These are phyloP conservation scores for Punctularia strigosozonata DNA, from an alignment of 768 basidiomycete genomes.

Conservation along the genomic window DNA sequence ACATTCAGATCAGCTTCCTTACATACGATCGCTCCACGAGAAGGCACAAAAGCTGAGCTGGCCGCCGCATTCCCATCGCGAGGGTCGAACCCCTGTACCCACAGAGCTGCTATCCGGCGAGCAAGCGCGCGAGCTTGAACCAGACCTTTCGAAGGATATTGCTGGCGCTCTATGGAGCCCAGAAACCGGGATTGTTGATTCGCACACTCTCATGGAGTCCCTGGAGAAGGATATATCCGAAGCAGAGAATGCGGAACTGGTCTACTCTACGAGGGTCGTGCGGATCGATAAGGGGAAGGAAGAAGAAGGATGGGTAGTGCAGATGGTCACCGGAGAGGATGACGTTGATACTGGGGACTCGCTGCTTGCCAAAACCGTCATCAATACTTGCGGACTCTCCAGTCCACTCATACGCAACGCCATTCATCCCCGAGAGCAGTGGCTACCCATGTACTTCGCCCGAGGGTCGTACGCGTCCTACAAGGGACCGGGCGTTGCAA, in stretches of 20 bases:
- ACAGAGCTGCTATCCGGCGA: slow-evolving; percentile 57
- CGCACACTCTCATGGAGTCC: slow-evolving; percentile 72
- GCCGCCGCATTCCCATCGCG: slow-evolving; percentile 28
- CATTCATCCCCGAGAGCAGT: slow-evolving; percentile 40
- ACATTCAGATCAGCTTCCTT: slow-evolving; percentile 46
- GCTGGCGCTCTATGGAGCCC: slow-evolving; percentile 68
- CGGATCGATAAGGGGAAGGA: slow-evolving; percentile 51
- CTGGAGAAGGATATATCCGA: slow-evolving; percentile 75
- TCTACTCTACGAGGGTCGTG: slow-evolving; percentile 72
- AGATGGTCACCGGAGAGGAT: slow-evolving; percentile 46
- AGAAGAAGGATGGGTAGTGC: slow-evolving; percentile 82
- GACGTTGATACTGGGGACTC: slow-evolving; percentile 36
- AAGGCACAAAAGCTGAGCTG: slow-evolving; percentile 47
- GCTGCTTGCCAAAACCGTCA: slow-evolving; percentile 59
- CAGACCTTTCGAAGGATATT: slow-evolving; percentile 66
- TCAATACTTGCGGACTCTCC: slow-evolving; percentile 77
- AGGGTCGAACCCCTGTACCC: slow-evolving; percentile 34
- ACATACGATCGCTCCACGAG: slow-evolving; percentile 56
- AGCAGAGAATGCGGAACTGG: slow-evolving; percentile 56
- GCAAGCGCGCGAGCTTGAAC: slow-evolving; percentile 66
- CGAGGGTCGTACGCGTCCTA: slow-evolving; percentile 86
- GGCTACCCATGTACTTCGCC: slow-evolving; percentile 69
- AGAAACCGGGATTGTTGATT: slow-evolving; percentile 85
- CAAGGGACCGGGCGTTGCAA: slow-evolving; percentile 59
- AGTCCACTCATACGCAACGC: slow-evolving; percentile 62